Evolutionary conservation across 2,329 filamentous ascomycete species (phyloP).

Genomic region (Metarhizium robertsii): DNA sequence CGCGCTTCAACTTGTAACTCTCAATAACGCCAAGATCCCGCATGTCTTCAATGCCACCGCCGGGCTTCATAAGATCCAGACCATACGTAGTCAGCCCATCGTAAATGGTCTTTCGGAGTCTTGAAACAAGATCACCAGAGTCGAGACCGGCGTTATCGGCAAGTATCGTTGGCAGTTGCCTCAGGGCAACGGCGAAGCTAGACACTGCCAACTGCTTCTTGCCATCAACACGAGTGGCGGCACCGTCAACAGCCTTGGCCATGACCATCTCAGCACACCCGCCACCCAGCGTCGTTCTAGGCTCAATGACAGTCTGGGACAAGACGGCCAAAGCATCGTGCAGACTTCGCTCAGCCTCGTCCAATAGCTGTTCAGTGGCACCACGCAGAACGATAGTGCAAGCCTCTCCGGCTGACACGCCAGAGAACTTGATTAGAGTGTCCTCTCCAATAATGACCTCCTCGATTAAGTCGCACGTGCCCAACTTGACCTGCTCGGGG

Average conservation of each 20-base stretch:
- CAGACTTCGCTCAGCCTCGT: conserved; percentile 91
- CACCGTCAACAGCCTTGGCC: conserved; percentile 93
- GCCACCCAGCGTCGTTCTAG: conserved; percentile 86
- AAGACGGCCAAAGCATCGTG: conserved; percentile 95
- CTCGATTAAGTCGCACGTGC: conserved; percentile 90
- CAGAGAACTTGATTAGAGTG: conserved; percentile 93
- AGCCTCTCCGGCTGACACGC: conserved; percentile 84
- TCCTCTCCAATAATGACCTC: conserved; percentile 98
- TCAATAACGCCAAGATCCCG: conserved; percentile 90
- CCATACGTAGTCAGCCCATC: conserved; percentile 89
- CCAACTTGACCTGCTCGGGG: conserved; percentile 92
- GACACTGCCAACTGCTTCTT: conserved; percentile 95
- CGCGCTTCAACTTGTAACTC: conserved; percentile 96
- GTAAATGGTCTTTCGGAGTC: conserved; percentile 89
- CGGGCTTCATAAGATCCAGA: conserved; percentile 78
- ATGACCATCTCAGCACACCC: conserved; percentile 98
- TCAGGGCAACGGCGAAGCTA: conserved; percentile 77
- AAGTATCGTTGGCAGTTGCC: conserved; percentile 91
- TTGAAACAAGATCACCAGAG: conserved; percentile 85
- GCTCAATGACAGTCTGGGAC: conserved; percentile 92
- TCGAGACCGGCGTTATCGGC: conserved; percentile 97
- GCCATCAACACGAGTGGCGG: conserved; percentile 86
- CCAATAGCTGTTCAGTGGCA: conserved; percentile 91
- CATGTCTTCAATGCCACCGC: conserved; percentile 93
- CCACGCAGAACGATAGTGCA: conserved; percentile 96